These are phyloP conservation scores for Polyporus arcularius DNA, from an alignment of 768 basidiomycete genomes.

Conservation along the genomic window DNA sequence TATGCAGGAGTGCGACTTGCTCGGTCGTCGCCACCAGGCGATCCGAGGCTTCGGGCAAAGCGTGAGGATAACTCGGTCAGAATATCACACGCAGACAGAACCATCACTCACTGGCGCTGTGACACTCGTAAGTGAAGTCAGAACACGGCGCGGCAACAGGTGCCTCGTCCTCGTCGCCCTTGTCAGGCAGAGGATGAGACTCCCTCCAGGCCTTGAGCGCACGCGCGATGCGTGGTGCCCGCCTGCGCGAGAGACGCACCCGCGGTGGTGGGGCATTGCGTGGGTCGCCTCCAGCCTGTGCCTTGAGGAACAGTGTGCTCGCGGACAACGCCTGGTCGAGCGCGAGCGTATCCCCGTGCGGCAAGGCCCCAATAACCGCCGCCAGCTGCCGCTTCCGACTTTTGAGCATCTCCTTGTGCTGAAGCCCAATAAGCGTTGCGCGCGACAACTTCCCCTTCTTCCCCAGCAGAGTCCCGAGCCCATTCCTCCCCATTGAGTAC, in stretches of 20 bases:
- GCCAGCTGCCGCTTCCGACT: conserved; percentile 70
- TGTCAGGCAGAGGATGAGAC: conserved; percentile 33
- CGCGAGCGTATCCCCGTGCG: conserved; percentile 69
- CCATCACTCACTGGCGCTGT: conserved; percentile 69
- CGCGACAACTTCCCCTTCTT: conserved; percentile 47
- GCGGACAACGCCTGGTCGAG: conserved; percentile 77
- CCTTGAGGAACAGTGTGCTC: conserved; percentile 31
- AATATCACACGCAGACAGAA: conserved; percentile 26
- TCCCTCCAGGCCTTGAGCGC: conserved; percentile 36
- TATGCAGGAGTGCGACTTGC: conserved; percentile 65
- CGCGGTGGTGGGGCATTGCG: conserved; percentile 27
- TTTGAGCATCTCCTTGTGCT: conserved; percentile 75
- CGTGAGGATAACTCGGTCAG: conserved; percentile 8
- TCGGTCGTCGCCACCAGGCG: conserved; percentile 67
- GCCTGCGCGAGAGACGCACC: conserved; percentile 58
- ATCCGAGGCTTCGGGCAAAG: conserved; percentile 58
- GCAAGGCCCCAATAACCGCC: conserved; percentile 65
- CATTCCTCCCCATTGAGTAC: conserved; percentile 33
- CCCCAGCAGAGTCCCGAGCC: conserved; percentile 1
- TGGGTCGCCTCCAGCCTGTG: conserved; percentile 14
- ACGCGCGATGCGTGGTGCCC: conserved; percentile 52
- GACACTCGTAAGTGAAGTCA: conserved; percentile 63
- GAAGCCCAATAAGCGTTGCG: conserved; percentile 67
- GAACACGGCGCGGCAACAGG: conserved; percentile 46
- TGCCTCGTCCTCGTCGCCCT: background rate